Evolutionary conservation across 2,329 filamentous ascomycete species (phyloP), one percentile per base, ranked within the genome.

Genomic region (Chrysosphaeria jannelii): DNA sequence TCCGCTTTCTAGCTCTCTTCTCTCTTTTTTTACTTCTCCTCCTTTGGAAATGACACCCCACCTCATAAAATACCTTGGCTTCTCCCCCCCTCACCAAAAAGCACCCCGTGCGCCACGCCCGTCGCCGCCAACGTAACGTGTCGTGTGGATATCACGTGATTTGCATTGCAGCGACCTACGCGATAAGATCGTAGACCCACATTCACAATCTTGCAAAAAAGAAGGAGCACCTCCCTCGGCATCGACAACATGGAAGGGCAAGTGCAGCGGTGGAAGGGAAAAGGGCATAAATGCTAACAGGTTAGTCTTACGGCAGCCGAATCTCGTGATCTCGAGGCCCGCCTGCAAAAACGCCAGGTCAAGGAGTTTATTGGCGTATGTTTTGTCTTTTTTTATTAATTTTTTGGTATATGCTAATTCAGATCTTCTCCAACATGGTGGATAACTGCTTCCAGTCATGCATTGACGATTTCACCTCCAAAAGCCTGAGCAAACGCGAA

Each of bases 391-490:
- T n/a, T n/a, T n/a, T n/a, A n/a, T n/a, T n/a, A n/a, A n/a, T n/a
- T n/a, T n/a, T n/a, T 11, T 8, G 21, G 6, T 11, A 19, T 26
- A 11, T 27, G 19, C 14, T 10, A 3, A 3, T 23, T 1, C 34
- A 61, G 56, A 49, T 61, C 44, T 60, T 59, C 38, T 51, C 49
- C 39, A 66, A 62, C 48, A 57, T 74, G 26, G 70, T 78, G 37
- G 68, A 76, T 45, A 61, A 68, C 50, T 97, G 85, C 63, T 97
- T 97, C 59, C 68, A 75, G 44, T 70, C 85, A 48, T 97, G 85
- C 57, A 64, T 97, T 49, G 81, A 79, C 48, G 79, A 93, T 57
- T 97, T 97, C 61, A 89, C 79, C 40, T 89, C 78, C 51, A 93
- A 93, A 53, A 74, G 76, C 23, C 63, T 97, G 34, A 69, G 72